These are phyloP conservation scores for Leishmania aethiopica DNA, from an alignment of 208 protist species.

Conservation along the genomic window DNA sequence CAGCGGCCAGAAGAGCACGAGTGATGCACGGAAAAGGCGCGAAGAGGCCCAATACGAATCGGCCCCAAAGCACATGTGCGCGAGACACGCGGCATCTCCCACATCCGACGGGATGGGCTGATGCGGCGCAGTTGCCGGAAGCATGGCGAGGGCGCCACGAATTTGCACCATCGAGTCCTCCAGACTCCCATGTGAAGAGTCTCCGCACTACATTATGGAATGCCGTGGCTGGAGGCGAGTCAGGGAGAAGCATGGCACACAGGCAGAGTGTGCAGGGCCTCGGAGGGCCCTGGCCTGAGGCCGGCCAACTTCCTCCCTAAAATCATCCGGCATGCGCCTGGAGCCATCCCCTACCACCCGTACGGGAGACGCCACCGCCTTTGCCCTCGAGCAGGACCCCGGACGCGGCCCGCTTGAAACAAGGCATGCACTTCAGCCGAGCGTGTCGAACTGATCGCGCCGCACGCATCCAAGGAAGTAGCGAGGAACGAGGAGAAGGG, in stretches of 20 bases:
- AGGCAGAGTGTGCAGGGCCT: neutral
- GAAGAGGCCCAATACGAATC: neutral
- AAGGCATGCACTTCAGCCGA: neutral
- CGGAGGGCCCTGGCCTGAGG: neutral
- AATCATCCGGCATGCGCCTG: neutral
- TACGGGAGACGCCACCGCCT: neutral
- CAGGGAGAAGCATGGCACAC: neutral
- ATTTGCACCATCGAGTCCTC: neutral
- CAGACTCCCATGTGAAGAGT: neutral
- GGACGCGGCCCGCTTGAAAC: neutral
- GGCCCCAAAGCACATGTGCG: neutral
- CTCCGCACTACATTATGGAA: neutral
- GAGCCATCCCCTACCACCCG: neutral
- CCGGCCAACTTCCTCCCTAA: neutral
- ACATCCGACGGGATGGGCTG: neutral
- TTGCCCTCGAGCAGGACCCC: neutral
- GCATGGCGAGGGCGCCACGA: neutral
- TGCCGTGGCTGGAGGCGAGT: neutral
- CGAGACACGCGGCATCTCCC: neutral
- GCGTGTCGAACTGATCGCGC: neutral
- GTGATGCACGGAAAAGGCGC: neutral
- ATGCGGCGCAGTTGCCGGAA: neutral
- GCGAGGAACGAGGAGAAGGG: neutral
- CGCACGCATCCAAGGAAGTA: neutral
- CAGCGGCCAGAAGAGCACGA: neutral